Evolutionary conservation across 495 filamentous ascomycete species (phyloP).

Genomic region (Astrocystis sublimbata): DNA sequence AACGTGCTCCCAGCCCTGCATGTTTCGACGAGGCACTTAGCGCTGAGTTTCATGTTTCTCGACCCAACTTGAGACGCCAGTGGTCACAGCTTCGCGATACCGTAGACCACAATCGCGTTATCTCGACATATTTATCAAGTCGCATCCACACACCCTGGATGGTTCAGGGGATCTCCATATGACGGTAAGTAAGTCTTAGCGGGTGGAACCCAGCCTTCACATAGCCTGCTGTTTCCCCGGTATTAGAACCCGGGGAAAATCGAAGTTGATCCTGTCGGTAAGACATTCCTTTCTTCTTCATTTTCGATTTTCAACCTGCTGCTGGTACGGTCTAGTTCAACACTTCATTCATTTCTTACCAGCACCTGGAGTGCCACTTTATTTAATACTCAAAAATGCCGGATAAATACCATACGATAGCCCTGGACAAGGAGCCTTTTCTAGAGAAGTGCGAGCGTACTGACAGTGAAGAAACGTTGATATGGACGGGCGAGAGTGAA

Average conservation of each 20-base stretch:
- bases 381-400: conserved; percentile 30
- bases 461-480: conserved; percentile 23
- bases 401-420: conserved; percentile 34
- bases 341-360: conserved; percentile 27
- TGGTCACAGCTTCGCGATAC: conserved; percentile 10
- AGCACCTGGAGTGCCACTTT: conserved; percentile 44
- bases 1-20: neutral
- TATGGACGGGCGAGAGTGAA: conserved; percentile 12
- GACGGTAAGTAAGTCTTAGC: conserved; percentile 10
- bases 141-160: conserved; percentile 4
- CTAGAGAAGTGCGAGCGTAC: conserved; percentile 27
- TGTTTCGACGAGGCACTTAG: conserved; percentile 10
- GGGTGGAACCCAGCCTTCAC: neutral
- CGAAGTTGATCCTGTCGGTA: neutral
- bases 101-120: neutral
- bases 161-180: neutral
- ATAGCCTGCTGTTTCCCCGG: neutral
- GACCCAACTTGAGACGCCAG: conserved; percentile 15
- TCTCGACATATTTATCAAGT: neutral
- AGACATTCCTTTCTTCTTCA: conserved; percentile 4
- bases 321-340: conserved; percentile 23
- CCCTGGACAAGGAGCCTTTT: conserved; percentile 44
- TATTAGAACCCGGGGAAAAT: neutral
- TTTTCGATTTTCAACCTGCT: conserved; percentile 24
- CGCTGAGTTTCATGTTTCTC: conserved; percentile 9